Evolutionary conservation across 371 early-diverging fungal species (phyloP), one percentile per base, ranked within the genome.

Genomic region (Dinochytrium kinnereticum): DNA sequence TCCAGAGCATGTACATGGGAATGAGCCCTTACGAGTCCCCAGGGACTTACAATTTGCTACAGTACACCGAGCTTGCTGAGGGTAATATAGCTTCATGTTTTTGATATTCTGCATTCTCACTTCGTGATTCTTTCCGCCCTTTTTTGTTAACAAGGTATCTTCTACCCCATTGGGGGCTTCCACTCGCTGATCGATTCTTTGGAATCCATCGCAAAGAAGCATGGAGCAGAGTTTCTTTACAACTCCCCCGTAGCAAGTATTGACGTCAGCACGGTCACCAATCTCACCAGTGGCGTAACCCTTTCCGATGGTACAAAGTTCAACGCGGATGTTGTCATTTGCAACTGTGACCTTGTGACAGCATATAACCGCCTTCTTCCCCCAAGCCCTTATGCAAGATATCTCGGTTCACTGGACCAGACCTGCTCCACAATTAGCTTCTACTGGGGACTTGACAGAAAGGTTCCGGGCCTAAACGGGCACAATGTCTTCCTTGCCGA

Each of bases 1-100:
- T 90, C 73, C 89, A 90, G 71, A 84, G 85, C 39, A 81, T 83
- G 82, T 81, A 81, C 72, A 66, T 76, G 81, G 89, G 90, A 19
- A 89, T 89, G 89, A 86, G 85, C 15, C 90, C 90, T 40, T 90
- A 82, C 75, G 90, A 90, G 69, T 89, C 90, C 19, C 89, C 90
- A 2, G 90, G 85, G 19, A 87, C 88, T 1, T 90, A 89, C 67
- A 87, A 82, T 70, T 72, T 90, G 50, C 72, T 90, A 26, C 85
- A 85, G 51, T 90, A 87, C 71, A 87, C 90, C 0, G 90, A 90
- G 64, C 84, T 87, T 67, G 85, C 89, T 15, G 90, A 89, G 75
- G 89, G 88, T 53, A 51, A 15, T 7, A 30, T 26, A 24, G 30
- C n/a, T n/a, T n/a, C n/a, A n/a, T n/a, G n/a, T n/a, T n/a, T n/a